Conservation (phyloP, 2,329 filamentous ascomycete genomes). For the Colletotrichum eleusines region DNA sequence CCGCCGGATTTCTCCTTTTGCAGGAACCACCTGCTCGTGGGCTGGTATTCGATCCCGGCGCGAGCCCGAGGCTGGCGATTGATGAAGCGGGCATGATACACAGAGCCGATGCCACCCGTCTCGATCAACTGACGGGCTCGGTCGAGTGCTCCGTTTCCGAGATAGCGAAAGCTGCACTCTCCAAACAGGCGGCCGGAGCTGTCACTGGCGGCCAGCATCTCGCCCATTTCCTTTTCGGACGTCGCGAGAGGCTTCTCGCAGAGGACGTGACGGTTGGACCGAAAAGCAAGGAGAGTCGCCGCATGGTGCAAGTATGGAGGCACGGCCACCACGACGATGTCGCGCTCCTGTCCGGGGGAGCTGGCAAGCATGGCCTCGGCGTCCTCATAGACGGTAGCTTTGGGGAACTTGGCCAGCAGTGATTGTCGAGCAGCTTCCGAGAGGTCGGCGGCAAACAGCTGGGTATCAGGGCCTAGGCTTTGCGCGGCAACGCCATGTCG, state of each 20-base stretch:
- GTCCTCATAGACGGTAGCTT: not conserved
- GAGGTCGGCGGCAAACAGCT: constrained; percentile 7
- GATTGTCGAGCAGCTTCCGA: not conserved
- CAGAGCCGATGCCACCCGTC: not conserved
- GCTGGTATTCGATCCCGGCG: not conserved
- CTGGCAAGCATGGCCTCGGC: constrained; percentile 5
- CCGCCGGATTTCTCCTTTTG: constrained; percentile 15
- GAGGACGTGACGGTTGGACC: constrained; percentile 24
- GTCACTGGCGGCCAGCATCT: constrained; percentile 19
- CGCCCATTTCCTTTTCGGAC: constrained; percentile 7
- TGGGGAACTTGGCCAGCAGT: not conserved
- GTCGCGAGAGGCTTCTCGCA: constrained; percentile 32
- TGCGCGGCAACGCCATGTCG: constrained; percentile 8
- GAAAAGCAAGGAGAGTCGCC: constrained; percentile 6
- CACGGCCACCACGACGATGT: constrained; percentile 7
- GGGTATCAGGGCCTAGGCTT: not conserved
- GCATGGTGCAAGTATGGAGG: constrained; percentile 5
- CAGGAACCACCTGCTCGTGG: not conserved
- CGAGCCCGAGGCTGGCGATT: not conserved
- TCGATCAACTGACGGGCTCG: not conserved
- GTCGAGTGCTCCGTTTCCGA: not conserved
- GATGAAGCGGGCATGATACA: not conserved
- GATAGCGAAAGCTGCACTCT: not conserved
- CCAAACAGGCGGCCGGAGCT: not conserved
- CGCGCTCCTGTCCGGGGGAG: not conserved